Base-by-base conservation (phyloP, 306 rosid genomes). In the Pyrus bretschneideri region DNA sequence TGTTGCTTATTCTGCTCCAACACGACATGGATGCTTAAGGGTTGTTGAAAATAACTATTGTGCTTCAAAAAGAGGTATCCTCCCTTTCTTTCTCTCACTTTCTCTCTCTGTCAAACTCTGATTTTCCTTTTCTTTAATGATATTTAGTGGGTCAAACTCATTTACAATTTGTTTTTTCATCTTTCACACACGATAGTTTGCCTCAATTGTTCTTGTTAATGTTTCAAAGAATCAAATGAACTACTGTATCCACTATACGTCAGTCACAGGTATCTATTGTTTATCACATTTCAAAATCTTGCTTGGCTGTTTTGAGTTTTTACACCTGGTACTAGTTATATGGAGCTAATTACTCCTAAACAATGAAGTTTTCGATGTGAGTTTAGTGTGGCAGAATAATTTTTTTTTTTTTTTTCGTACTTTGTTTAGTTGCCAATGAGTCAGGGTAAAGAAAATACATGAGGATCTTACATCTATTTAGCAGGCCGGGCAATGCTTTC, bases 41-140 rank as follows among this genome's bases (percentile, higher is more conserved):
- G 96, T 92, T 45, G 99, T 95, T 79, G 97, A 95, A 83, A 95
- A 95, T 86, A 89, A 85, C 72, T 95, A 85, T 51, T 95, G 97
- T 88, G 93, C 99, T 58, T 95, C 99, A 52, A 92, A 85, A 85
- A 81, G 99, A 81, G 98, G 99, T 95, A 82, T 35, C 66, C 9
- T 73, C 14, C 69, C 79, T 5, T 51, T 87, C 74, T 63, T 57
- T 65, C 35, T 23, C 44, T 49, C 55, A 15, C 55, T 17, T 40
- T 21, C 21, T 22, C 13, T 19, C 18, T 66, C 23, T 13, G 9
- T 7, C 35, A 23, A 31, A 60, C 33, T 5, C 42, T 23, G 17
- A 12, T 61, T 61, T 25, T 10, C 0, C 12, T 25, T 61, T 25
- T 7, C 46, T 29, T 46, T 21, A 72, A 30, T 66, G 78, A 55